A percentile compares a stretch with the other conserved stretches of the same genome.
Conservation (phyloP, 345 rosid species). For the Populus ilicifolia region DNA sequence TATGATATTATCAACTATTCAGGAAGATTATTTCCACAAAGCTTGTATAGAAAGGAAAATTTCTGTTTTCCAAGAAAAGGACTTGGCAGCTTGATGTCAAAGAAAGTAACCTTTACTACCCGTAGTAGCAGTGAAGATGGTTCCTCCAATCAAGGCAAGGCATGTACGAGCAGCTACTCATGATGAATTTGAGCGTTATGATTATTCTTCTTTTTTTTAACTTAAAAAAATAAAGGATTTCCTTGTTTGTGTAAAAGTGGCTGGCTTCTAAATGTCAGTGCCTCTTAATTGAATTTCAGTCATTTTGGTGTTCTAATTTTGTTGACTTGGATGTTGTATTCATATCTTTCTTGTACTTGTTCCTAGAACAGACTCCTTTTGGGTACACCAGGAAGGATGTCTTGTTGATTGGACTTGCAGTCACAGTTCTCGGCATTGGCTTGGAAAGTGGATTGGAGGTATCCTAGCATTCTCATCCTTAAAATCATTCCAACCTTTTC, state of each 20-base stretch:
- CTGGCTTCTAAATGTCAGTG: neutral
- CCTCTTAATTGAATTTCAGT: neutral
- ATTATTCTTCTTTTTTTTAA: too few relatives aligned
- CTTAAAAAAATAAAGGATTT: neutral
- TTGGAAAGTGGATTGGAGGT: conserved; percentile 95
- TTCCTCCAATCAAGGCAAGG: conserved; percentile 47
- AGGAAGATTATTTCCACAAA: conserved; percentile 30
- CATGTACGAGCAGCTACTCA: conserved; percentile 15
- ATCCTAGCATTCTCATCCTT: conserved; percentile 14
- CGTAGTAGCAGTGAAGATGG: conserved; percentile 32
- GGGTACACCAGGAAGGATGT: conserved; percentile 94
- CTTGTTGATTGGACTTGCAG: conserved; percentile 77
- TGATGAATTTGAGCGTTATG: neutral
- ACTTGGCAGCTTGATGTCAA: conserved; percentile 16
- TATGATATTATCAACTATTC: conserved; percentile 4
- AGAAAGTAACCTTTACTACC: conserved; percentile 22
- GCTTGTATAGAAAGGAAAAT: conserved; percentile 9
- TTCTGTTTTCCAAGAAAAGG: conserved; percentile 15
- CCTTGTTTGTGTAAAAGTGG: neutral
- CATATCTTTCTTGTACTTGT: conserved; percentile 6
- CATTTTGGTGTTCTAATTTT: neutral
- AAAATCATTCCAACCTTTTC: neutral
- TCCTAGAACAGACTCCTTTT: conserved; percentile 55
- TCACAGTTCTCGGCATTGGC: conserved; percentile 66
- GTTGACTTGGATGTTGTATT: neutral